These are phyloP conservation scores for Coemansia sp. DNA, from an alignment of 192 early-diverging fungal genomes.

Conservation along the genomic window DNA sequence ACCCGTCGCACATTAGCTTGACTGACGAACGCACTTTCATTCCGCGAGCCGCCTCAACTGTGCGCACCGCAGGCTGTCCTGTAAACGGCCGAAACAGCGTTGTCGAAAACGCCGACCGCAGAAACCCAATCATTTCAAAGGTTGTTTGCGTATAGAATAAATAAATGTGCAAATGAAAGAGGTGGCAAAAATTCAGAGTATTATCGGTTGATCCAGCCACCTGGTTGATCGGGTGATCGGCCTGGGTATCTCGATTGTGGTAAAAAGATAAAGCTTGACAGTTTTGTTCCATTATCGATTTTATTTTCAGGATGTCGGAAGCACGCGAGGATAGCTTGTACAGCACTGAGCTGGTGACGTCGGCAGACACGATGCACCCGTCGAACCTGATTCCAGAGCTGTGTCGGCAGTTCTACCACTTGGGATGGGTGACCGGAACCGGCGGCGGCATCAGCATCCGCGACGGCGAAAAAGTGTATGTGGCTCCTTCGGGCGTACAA, in stretches of 20 bases:
- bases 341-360: constrained; percentile 51
- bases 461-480: constrained; percentile 69
- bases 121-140: constrained; percentile 26
- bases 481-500: constrained; percentile 93
- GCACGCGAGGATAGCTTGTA: neutral
- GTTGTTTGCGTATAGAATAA: neutral
- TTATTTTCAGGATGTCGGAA: neutral
- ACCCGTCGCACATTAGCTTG: constrained; percentile 86
- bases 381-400: constrained; percentile 92
- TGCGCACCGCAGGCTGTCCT: constrained; percentile 7
- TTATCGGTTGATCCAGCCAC: no score
- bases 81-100: constrained; percentile 37
- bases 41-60: constrained; percentile 48
- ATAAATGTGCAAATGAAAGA: neutral
- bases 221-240: no score
- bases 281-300: neutral
- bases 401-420: constrained; percentile 80
- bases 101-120: constrained; percentile 28
- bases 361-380: constrained; percentile 63
- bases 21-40: constrained; percentile 89
- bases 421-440: constrained; percentile 96
- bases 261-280: no score
- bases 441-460: constrained; percentile 87
- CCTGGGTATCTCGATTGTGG: no score
- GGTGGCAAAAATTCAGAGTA: neutral